Evolutionary conservation across 2,329 filamentous ascomycete species (phyloP), one percentile per base, ranked within the genome.

Genomic region (Sclerotinia borealis): DNA sequence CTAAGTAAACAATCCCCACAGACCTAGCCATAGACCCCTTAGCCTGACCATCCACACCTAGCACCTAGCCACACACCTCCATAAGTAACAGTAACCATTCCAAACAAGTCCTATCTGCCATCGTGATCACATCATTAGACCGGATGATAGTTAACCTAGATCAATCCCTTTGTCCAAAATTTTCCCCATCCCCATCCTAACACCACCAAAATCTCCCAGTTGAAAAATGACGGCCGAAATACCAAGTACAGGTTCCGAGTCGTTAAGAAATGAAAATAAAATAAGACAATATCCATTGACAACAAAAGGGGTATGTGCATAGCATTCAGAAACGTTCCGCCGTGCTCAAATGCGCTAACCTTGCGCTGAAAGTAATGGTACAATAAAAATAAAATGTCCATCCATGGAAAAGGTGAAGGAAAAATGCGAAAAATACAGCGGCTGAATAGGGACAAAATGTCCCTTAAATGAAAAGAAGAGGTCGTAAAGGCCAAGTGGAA

Each of bases 101-200:
- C 37, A n/a, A 27, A 48, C 5, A 17, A 48, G 19, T 11, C 19
- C 39, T 11, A 31, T 17, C 27, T n/a, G 10, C 52, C 25, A 56
- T 43, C 54, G 27, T 56, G 27, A 34, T 56, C 54, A 56, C 39
- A 56, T 56, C 39, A 56, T 56, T 29, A 39, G n/a, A 54, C 27
- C 19, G 27, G n/a, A 45, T 34, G 15, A 45, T 56, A 39, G 22
- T 17, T 22, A 34, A 1, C 39, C 39, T 17, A 10, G 39, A 45
- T 45, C n/a, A 22, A 22, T 45, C 39, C 39, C 29, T 22, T 15
- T 41, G 39, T 56, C 39, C 39, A 43, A 45, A 36, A 8, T 17
- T 56, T 45, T 22, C n/a, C 29, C 39, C 13, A 25, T 25, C 37
- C 54, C 34, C 34, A 45, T 45, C 54, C 54, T 4, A 56, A 56